Evolutionary conservation across 805 yeast species (phyloP), one percentile per base, ranked within the genome.

Genomic region (Isabelozyma rhagii): DNA sequence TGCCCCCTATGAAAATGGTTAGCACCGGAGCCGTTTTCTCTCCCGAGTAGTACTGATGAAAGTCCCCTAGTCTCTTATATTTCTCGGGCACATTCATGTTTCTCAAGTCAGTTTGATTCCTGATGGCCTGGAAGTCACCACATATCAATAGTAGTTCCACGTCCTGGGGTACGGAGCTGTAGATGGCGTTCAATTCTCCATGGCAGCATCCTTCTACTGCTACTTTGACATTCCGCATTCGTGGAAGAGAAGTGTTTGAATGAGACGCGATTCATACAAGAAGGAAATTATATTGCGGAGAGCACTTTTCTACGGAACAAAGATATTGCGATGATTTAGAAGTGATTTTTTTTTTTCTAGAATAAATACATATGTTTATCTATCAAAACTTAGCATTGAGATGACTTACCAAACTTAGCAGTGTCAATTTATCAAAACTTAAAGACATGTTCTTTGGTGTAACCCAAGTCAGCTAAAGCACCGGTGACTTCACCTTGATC

Each of bases 401-500:
- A 1, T 21, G 25, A 21, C 6, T 21, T 21, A 21, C 6, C 25
- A 2, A 21, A 21, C 17, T 15, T 15, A 15, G 17, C 17, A 15
- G 25, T 6, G 25, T 21, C 6, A 6, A 21, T 21, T 21, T 21
- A 34, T 55, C 81, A 92, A 66, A 89, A 92, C 76, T 94, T 94
- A 77, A 82, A 93, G 48, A 94, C 98, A 62, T 88, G 84, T 51
- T 87, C 90, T 74, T 87, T 86, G 69, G 81, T 74, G 83, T 79
- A 92, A 47, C 97, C 97, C 57, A 94, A 80, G 43, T 93, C 97
- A 61, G 83, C 83, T 66, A 94, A 82, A 46, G 85, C 83, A 64
- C 99, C 99, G 28, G 85, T 76, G 50, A 94, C 81, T 72, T 89
- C 97, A 72, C 99, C 99, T 79, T 94, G 99, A 66, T 92, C 97